Evolutionary conservation across 2,329 filamentous ascomycete species (phyloP).

Genomic region (Cadophora malorum): DNA sequence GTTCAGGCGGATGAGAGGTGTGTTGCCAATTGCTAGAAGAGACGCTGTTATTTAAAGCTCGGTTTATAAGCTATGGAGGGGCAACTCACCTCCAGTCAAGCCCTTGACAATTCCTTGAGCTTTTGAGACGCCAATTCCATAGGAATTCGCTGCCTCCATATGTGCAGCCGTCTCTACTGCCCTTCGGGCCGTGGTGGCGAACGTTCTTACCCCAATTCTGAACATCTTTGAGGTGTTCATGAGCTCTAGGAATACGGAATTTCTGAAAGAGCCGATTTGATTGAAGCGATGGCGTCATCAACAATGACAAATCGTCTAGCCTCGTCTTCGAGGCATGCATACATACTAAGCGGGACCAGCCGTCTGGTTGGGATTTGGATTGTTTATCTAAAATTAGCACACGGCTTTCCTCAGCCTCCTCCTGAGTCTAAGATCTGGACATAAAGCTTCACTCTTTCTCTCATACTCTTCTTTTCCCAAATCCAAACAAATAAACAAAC

Average conservation of each 20-base stretch:
- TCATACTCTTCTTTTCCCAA: background rate
- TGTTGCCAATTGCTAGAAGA: conserved; percentile 88
- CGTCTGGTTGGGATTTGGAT: background rate
- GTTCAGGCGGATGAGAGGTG: conserved; percentile 89
- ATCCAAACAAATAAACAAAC: background rate
- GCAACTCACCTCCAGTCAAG: conserved; percentile 66
- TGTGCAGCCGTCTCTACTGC: conserved; percentile 53
- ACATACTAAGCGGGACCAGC: conserved; percentile 13
- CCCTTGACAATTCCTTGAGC: conserved; percentile 71
- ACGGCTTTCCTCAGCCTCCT: conserved; percentile 10
- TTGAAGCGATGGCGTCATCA: conserved; percentile 7
- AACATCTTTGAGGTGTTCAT: conserved; percentile 54
- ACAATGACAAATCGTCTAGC: background rate
- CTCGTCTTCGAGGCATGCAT: background rate
- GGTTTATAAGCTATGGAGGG: conserved; percentile 13
- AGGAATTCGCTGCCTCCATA: conserved; percentile 57
- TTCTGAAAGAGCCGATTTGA: background rate
- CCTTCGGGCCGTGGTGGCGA: conserved; percentile 60
- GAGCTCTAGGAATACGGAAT: background rate
- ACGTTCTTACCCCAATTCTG: conserved; percentile 59
- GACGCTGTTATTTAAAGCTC: conserved; percentile 24
- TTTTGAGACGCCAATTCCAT: conserved; percentile 67
- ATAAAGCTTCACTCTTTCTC: background rate
- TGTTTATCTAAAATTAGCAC: conserved; percentile 16
- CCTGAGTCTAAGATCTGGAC: background rate